A percentile compares a stretch with the other conserved stretches of the same genome.
Conservation (phyloP, 192 early-diverging fungal genomes). For the Coemansia erecta region DNA sequence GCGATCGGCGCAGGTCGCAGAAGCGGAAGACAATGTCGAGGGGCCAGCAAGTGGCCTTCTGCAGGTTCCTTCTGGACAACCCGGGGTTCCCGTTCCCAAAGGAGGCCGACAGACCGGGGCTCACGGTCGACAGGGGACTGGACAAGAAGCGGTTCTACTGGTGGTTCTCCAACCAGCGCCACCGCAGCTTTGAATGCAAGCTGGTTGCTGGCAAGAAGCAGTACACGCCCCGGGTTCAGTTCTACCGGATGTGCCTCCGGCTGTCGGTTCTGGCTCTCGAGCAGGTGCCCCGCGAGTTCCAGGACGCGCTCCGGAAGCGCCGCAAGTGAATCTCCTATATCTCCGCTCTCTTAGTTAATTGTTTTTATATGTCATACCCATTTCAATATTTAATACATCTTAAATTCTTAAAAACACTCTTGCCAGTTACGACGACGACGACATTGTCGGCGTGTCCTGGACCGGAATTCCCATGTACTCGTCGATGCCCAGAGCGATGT, state of each 20-base stretch:
- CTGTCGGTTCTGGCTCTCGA: slow-evolving; percentile 18
- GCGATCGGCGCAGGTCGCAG: neutral
- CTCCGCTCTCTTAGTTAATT: slow-evolving; percentile 2
- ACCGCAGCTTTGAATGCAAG: slow-evolving; percentile 19
- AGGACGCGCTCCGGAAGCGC: slow-evolving; percentile 1
- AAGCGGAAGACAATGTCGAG: slow-evolving; percentile 22
- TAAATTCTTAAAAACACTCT: neutral
- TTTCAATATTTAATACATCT: neutral
- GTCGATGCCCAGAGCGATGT: slow-evolving; percentile 84
- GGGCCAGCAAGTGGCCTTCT: slow-evolving; percentile 13
- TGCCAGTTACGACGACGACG: slow-evolving; percentile 8
- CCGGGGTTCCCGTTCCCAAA: slow-evolving; percentile 35
- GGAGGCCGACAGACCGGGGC: slow-evolving; percentile 11
- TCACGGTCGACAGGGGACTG: slow-evolving; percentile 5
- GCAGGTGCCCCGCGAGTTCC: slow-evolving; percentile 19
- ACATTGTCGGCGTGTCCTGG: slow-evolving; percentile 25
- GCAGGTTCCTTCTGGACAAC: slow-evolving; percentile 23
- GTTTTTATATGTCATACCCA: neutral
- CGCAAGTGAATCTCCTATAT: neutral
- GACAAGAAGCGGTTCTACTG: slow-evolving; percentile 29
- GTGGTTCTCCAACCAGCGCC: slow-evolving; percentile 50
- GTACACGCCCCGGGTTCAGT: slow-evolving; percentile 17
- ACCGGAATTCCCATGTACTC: slow-evolving; percentile 89
- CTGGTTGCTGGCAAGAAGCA: slow-evolving; percentile 9
- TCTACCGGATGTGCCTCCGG: slow-evolving; percentile 26